A percentile compares a stretch with the other conserved stretches of the same genome.
phyloP scores from a whole-genome alignment of 148 eudicot genomes.

The Fagopyrum homotropicum region DNA sequence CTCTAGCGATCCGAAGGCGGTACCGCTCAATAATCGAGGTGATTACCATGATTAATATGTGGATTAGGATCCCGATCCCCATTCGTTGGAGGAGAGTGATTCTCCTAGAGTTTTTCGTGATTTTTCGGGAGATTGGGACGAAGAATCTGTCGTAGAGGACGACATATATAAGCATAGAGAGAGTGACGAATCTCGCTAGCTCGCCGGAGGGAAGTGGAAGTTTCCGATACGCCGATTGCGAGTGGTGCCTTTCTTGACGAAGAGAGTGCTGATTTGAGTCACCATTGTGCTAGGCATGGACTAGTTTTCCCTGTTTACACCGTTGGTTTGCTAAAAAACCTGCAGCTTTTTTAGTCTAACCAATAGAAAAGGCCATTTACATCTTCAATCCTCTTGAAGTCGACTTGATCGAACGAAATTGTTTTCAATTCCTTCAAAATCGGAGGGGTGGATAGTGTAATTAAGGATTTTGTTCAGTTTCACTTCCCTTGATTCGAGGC shows the following conservation, averaged over 20 bases:
- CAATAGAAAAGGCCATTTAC: too few relatives aligned
- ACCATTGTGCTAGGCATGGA: slow-evolving; percentile 71
- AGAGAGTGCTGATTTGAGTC: slow-evolving; percentile 61
- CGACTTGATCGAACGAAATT: too few relatives aligned
- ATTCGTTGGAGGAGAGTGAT: slow-evolving; percentile 62
- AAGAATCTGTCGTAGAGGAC: slow-evolving; percentile 57
- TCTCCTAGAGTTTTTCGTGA: slow-evolving; percentile 71
- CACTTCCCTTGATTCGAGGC: too few relatives aligned
- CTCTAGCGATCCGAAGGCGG: slow-evolving; percentile 47
- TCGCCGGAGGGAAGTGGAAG: slow-evolving; percentile 66
- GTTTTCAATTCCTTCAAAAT: too few relatives aligned
- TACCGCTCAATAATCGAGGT: slow-evolving; percentile 42
- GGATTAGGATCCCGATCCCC: slow-evolving; percentile 61
- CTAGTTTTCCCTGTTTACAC: slow-evolving; percentile 29
- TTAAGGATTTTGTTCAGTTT: too few relatives aligned
- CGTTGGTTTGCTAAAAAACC: slow-evolving; percentile 69
- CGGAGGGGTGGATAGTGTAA: too few relatives aligned
- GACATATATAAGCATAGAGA: slow-evolving; percentile 57
- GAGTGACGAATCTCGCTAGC: slow-evolving; percentile 48
- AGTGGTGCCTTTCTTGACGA: slow-evolving; percentile 78
- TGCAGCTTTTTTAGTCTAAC: slow-evolving; percentile 10
- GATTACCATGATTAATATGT: slow-evolving; percentile 42
- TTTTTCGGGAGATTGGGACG: slow-evolving; percentile 28
- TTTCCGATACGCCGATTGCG: slow-evolving; percentile 35
- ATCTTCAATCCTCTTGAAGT: too few relatives aligned